Conservation (phyloP, 192 early-diverging fungal genomes). For the Phlyctochytrium bullatum region DNA sequence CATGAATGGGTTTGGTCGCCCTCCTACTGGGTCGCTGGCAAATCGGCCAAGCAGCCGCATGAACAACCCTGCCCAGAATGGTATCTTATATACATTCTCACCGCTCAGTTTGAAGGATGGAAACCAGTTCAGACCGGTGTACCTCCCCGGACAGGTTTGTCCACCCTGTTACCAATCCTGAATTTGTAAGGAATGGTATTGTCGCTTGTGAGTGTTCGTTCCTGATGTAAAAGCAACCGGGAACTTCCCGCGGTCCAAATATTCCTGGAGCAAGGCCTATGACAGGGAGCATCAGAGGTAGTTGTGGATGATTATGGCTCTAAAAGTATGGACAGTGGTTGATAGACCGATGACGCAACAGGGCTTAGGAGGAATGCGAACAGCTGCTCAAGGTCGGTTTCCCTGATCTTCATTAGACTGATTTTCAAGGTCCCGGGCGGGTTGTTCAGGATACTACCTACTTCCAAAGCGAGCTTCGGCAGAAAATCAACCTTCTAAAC, state of each 20-base stretch:
- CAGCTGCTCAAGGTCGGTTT: slow-evolving; percentile 19
- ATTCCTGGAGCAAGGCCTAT: slow-evolving; percentile 33
- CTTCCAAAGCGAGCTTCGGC: slow-evolving; percentile 54
- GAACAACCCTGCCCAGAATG: too few species aligned
- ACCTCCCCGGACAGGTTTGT: too few species aligned
- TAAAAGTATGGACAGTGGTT: slow-evolving; percentile 13
- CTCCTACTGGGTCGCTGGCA: slow-evolving; percentile 53
- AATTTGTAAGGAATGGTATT: too few species aligned
- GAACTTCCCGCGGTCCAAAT: slow-evolving; percentile 9
- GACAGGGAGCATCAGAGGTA: slow-evolving; percentile 18
- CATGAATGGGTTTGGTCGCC: too few species aligned
- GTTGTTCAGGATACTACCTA: slow-evolving; percentile 53
- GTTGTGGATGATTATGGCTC: slow-evolving; percentile 13
- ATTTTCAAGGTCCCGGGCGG: slow-evolving; percentile 30
- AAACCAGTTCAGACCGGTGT: too few species aligned
- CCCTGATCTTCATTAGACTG: neutral
- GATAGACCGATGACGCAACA: slow-evolving; percentile 64
- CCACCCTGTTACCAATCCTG: too few species aligned
- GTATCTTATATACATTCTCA: too few species aligned
- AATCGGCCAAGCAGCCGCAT: slow-evolving; percentile 48
- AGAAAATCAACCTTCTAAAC: slow-evolving; percentile 42
- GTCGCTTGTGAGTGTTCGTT: too few species aligned
- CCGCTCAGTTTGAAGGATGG: too few species aligned
- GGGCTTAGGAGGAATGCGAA: slow-evolving; percentile 54
- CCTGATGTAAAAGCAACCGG: too few species aligned